Evolutionary conservation across 768 basidiomycete genomes (phyloP), one percentile per base, ranked within the genome.

Genomic region (Psilocybe azurescens): DNA sequence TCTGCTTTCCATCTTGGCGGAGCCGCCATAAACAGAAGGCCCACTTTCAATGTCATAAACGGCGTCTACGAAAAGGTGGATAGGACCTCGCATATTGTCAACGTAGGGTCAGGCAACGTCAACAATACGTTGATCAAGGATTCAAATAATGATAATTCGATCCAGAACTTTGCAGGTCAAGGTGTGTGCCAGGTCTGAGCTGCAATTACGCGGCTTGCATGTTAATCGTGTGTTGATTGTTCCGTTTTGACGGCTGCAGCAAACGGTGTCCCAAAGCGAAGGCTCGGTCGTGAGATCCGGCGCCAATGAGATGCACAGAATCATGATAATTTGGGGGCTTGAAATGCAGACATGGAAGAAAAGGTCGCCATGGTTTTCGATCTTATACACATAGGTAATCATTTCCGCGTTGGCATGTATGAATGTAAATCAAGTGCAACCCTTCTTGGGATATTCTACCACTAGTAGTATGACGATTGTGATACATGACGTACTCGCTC

Each of bases 81-180:
- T 28, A 33, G 56, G 16, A 46, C 59, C 1, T 44, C 58, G 5
- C 46, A 64, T 30, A 61, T 50, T 29, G 60, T 47, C 10, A 67
- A 67, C 41, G 54, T 61, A 16, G 55, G 60, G 16, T 69, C 67
- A 9, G 55, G 61, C 13, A 70, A 70, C 33, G 53, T 49, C 5
- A 10, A 52, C 10, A 61, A 58, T 39, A 63, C 39, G 13, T 29
- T 62, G 11, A 39, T 63, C 2, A 49, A 56, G n/a, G 69, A 70
- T 54, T 70, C 69, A 2, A 66, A 64, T 38, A 70, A 70, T 29
- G 61, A 69, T 44, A 56, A 62, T 11, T 67, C 69, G 10, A 52
- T 53, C 3, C 53, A 59, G 38, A 13, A 38, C 11, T 13, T 7
- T 14, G 20, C 28, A 24, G 5, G 2, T n/a, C 32, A n/a, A 36